phyloP scores from a whole-genome alignment of 2,329 filamentous ascomycete genomes.

The Karstenula rhodostoma region DNA sequence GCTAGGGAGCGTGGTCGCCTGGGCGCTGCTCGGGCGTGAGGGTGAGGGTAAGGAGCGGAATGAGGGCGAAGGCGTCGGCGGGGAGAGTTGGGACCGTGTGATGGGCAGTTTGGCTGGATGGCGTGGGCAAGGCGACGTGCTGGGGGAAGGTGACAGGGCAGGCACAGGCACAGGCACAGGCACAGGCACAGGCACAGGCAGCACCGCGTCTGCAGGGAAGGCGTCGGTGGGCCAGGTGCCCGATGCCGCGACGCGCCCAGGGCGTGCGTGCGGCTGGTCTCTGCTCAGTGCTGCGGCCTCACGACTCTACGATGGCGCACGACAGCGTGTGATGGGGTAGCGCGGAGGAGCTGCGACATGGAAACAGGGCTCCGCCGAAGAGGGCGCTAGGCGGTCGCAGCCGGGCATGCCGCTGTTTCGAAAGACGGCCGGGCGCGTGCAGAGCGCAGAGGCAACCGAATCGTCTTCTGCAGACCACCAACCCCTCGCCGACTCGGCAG shows the following conservation, averaged over 20 bases:
- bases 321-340: constrained; percentile 1
- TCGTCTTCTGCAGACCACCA: neutral
- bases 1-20: constrained; percentile 21
- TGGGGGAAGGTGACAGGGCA: constrained; percentile 12
- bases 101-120: constrained; percentile 7
- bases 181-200: constrained; percentile 10
- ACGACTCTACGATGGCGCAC: constrained; percentile 2
- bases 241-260: constrained; percentile 3
- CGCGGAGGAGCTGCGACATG: constrained; percentile 9
- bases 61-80: constrained; percentile 13
- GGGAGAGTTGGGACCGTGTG: constrained; percentile 2
- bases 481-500: constrained; percentile 9
- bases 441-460: neutral
- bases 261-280: neutral
- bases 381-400: constrained; percentile 16
- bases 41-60: constrained; percentile 18
- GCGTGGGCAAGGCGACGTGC: constrained; percentile 13
- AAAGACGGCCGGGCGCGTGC: constrained; percentile 7
- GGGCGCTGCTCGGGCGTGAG: constrained; percentile 24
- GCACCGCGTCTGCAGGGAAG: constrained; percentile 13
- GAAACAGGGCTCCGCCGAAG: constrained; percentile 7
- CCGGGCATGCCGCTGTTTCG: constrained; percentile 12
- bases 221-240: neutral
- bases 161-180: constrained; percentile 8
- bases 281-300: constrained; percentile 3